Evolutionary conservation across 129 eudicot genomes (phyloP).

Genomic region (Tanacetum coccineum): DNA sequence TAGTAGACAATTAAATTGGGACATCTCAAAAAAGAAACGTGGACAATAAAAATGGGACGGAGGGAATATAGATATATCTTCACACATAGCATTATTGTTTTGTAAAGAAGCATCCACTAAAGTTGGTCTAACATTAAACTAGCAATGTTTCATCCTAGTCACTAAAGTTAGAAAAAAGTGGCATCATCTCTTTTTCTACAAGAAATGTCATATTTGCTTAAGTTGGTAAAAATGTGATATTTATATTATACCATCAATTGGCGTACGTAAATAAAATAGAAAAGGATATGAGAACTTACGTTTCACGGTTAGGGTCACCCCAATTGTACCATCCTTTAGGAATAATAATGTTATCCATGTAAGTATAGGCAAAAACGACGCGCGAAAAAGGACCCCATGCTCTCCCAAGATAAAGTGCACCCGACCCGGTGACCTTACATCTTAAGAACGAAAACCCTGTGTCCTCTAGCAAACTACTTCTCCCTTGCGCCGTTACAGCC

Average conservation of each 20-base stretch:
- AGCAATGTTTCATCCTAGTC: neutral
- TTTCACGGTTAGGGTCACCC: constrained; percentile 92
- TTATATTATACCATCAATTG: too few relatives aligned
- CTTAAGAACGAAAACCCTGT: constrained; percentile 84
- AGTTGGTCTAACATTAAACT: constrained; percentile 24
- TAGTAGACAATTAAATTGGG: too few relatives aligned
- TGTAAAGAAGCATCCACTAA: constrained; percentile 24
- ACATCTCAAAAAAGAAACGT: too few relatives aligned
- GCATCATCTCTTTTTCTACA: too few relatives aligned
- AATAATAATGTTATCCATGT: constrained; percentile 80
- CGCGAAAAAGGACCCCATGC: constrained; percentile 97
- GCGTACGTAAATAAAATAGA: neutral
- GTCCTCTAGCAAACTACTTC: constrained; percentile 76
- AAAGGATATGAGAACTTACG: constrained; percentile 39
- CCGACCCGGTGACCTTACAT: constrained; percentile 88
- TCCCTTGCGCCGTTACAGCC: constrained; percentile 92
- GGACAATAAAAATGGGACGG: too few relatives aligned
- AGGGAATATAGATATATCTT: neutral
- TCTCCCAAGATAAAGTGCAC: constrained; percentile 86
- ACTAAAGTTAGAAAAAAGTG: neutral
- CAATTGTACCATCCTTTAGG: constrained; percentile 96
- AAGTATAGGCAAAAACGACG: constrained; percentile 83
- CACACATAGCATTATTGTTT: constrained; percentile 10
- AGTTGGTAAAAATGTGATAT: too few relatives aligned
- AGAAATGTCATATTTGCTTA: too few relatives aligned